Evolutionary conservation across 768 basidiomycete genomes (phyloP).

Genomic region (Pleurotus eryngii): DNA sequence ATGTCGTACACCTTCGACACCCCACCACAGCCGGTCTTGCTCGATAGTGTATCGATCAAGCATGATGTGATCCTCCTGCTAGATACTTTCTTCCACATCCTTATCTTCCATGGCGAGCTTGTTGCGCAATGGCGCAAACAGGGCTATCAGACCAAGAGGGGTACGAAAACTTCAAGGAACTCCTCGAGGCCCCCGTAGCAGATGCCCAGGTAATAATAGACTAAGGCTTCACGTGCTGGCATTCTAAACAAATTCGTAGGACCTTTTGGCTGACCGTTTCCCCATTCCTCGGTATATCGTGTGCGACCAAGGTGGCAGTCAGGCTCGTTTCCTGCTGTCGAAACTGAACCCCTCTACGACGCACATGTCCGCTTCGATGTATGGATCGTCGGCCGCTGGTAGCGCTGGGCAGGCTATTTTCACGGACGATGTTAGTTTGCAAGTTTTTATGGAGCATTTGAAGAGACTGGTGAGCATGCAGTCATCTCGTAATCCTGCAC

Average conservation of each 20-base stretch:
- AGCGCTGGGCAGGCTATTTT: conserved; percentile 89
- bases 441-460: conserved; percentile 97
- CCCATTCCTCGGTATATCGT: conserved; percentile 98
- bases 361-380: conserved; percentile 91
- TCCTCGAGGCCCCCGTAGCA: conserved; percentile 78
- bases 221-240: not conserved
- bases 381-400: conserved; percentile 69
- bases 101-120: conserved; percentile 98
- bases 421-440: conserved; percentile 97
- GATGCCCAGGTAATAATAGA: conserved; percentile 73
- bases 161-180: conserved; percentile 96
- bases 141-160: conserved; percentile 99
- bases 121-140: conserved; percentile 98
- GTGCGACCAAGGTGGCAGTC: conserved; percentile 95
- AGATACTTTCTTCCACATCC: conserved; percentile 99
- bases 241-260: conserved; percentile 39
- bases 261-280: conserved; percentile 91
- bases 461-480: conserved; percentile 73
- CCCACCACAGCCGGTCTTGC: conserved; percentile 87
- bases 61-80: conserved; percentile 94
- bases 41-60: conserved; percentile 97
- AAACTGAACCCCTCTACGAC: conserved; percentile 98
- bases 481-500: not conserved
- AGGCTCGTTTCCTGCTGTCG: conserved; percentile 95
- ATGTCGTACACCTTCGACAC: conserved; percentile 98